phyloP scores from a whole-genome alignment of 176 grass and related monocot species.

The Oryza rufipogon region DNA sequence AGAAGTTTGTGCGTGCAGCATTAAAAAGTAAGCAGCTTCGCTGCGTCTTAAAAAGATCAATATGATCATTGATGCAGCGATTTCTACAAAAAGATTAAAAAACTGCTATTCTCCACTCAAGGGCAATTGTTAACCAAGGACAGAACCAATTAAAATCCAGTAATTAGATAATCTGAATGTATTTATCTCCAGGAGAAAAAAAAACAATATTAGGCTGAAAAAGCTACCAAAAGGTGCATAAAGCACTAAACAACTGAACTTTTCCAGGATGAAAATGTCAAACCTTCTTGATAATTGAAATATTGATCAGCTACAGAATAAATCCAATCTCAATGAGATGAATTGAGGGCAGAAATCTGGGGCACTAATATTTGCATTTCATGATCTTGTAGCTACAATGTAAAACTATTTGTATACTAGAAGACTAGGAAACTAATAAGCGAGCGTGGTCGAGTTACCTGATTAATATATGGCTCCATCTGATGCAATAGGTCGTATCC shows the following conservation, averaged over 20 bases:
- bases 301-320: background rate
- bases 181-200: constrained; percentile 35
- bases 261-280: background rate
- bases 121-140: background rate
- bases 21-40: constrained; percentile 28
- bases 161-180: background rate
- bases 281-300: background rate
- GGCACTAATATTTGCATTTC: background rate
- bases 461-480: constrained; percentile 98
- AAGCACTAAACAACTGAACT: constrained; percentile 9
- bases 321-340: constrained; percentile 12
- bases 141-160: background rate
- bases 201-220: background rate
- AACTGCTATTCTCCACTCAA: background rate
- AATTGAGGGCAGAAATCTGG: background rate
- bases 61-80: too few species aligned
- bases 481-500: constrained; percentile 93
- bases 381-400: background rate
- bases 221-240: constrained; percentile 18
- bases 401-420: constrained; percentile 26
- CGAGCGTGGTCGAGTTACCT: constrained; percentile 56
- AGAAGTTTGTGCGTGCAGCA: constrained; percentile 20
- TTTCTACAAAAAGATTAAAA: too few species aligned
- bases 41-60: background rate
- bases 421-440: constrained; percentile 19